phyloP scores from a whole-genome alignment of 257 asterid species.

The Solanum medicagineum region DNA sequence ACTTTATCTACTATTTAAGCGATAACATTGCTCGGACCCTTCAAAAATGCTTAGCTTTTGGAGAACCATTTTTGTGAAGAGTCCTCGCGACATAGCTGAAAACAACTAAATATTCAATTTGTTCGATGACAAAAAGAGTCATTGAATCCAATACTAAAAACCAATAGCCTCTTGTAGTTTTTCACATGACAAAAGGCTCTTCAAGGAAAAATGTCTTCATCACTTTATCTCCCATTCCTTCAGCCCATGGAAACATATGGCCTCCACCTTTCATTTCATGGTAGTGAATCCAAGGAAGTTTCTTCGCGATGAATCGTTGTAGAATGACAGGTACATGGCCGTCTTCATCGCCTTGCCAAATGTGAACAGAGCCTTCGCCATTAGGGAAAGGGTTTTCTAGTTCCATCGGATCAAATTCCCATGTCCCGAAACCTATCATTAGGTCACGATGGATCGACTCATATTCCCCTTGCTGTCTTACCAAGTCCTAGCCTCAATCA shows the following conservation, averaged over 20 bases:
- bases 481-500: conserved; percentile 23
- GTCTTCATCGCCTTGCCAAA: conserved; percentile 89
- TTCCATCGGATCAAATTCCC: conserved; percentile 77
- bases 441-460: conserved; percentile 62
- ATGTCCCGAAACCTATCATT: conserved; percentile 60
- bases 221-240: conserved; percentile 47
- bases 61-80: neutral
- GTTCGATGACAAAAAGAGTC: neutral
- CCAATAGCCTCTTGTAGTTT: neutral
- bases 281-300: conserved; percentile 79
- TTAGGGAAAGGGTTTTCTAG: conserved; percentile 50
- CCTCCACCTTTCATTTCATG: conserved; percentile 73
- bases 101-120: neutral
- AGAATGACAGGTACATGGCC: conserved; percentile 37
- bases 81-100: neutral
- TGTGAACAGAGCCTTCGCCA: conserved; percentile 51
- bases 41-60: neutral
- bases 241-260: conserved; percentile 50
- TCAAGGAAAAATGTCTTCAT: conserved; percentile 43
- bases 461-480: conserved; percentile 68
- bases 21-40: neutral
- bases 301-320: conserved; percentile 48
- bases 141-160: neutral
- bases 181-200: conserved; percentile 3
- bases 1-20: conserved; percentile 29